Base-by-base conservation (phyloP, 495 filamentous ascomycete genomes). In the Oidiodendron maius region DNA sequence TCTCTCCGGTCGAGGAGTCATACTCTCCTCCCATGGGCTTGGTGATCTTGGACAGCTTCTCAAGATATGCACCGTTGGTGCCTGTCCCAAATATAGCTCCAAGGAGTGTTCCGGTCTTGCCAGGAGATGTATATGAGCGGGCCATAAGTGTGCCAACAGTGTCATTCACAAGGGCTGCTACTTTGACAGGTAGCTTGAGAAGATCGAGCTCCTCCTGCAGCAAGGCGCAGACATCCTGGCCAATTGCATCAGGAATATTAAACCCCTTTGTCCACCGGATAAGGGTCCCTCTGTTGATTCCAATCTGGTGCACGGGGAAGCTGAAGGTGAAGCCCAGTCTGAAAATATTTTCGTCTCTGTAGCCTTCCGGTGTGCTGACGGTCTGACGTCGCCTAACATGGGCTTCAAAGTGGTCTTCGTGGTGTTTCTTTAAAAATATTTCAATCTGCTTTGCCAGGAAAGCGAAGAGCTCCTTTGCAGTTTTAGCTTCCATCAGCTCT, bases 241-340 rank as follows among this genome's bases (percentile, higher is more conserved):
- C 93, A 48, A 98, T 66, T 0, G 91, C 84, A 63, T 97, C 94
- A 16, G 78, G 76, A 50, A 98, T 96, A 63, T 96, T 87, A 63
- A 96, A 98, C 28, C 93, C 94, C 72, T 98, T 98, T 23, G 94
- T 98, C 93, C 93, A 98, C 49, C 94, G 82, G 63, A 95, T 88
- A 28, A 97, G 71, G 32, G 81, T 87, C 35, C 93, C 93, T 62
- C 84, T 87, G 72, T 97, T 97, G 60, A 98, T 93, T 18, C 89
- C 90, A 50, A 82, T 69, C 59, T 98, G 93, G 57, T 94, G 82
- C 21, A 98, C 93, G 13, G 93, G 93, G 66, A 98, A 98, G 63
- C 85, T 91, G 71, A 98, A 98, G 28, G 93, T 97, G 69, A 98
- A 97, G 13, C 93, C 93, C 11, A 98, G 72, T 58, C 89, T 82